phyloP scores from a whole-genome alignment of 805 yeast genomes.

The Metschnikowia amazonensis region DNA sequence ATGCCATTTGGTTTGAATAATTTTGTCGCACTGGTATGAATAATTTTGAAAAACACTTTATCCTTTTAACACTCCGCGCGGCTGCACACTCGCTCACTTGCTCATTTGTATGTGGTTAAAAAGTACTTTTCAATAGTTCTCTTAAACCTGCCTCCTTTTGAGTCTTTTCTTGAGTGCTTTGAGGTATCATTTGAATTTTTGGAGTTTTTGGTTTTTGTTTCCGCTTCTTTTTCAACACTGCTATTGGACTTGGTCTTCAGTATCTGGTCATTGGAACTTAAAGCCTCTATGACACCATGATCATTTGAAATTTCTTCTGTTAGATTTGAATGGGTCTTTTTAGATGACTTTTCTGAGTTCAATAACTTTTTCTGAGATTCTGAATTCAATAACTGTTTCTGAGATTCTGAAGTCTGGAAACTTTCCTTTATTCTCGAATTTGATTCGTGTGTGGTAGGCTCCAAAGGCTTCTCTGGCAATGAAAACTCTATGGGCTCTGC shows the following conservation, averaged over 20 bases:
- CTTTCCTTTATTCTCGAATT: background rate
- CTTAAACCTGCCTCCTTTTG: conserved; percentile 19
- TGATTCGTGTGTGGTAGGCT: background rate
- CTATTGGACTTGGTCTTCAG: background rate
- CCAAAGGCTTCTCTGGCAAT: background rate
- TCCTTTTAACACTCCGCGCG: no score
- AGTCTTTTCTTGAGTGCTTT: background rate
- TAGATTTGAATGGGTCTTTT: background rate
- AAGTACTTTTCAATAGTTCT: conserved; percentile 29
- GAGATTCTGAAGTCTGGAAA: no score
- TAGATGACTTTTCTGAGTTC: no score
- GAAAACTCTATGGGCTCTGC: background rate
- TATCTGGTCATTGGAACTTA: background rate
- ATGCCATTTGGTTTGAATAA: no score
- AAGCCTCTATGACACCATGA: background rate
- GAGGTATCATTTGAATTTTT: background rate
- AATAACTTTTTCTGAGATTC: no score
- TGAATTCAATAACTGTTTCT: no score
- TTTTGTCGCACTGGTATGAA: no score
- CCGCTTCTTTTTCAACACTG: background rate
- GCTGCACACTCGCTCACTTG: no score
- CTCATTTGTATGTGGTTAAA: conserved; percentile 25
- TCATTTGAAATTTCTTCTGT: background rate
- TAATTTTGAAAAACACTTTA: no score
- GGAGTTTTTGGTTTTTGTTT: conserved; percentile 5